Conservation (phyloP, 352 stramenopile species). For the Labyrinthula sp. region DNA sequence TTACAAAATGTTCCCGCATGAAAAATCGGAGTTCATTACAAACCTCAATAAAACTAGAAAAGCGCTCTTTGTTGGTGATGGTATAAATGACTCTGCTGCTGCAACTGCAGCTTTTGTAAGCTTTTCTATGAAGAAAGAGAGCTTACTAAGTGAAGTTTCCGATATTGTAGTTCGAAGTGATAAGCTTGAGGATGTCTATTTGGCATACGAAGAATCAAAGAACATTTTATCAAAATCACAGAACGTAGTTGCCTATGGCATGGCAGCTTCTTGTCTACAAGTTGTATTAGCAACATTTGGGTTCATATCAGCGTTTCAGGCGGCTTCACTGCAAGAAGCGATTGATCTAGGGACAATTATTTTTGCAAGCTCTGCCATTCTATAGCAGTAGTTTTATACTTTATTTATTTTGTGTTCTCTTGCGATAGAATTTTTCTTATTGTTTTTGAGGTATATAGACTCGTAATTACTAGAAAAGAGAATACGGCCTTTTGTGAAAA, state of each 20-base stretch:
- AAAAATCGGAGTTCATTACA: constrained; percentile 26
- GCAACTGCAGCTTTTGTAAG: constrained; percentile 31
- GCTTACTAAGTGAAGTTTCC: constrained; percentile 11
- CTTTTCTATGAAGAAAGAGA: constrained; percentile 18
- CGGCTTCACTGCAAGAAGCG: constrained; percentile 11
- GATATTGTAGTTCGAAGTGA: constrained; percentile 5
- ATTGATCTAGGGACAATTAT: constrained; percentile 18
- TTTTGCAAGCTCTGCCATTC: constrained; percentile 1
- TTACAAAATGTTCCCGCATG: constrained; percentile 18
- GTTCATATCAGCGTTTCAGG: constrained; percentile 10
- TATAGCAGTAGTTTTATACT: no score
- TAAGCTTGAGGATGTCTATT: constrained; percentile 13
- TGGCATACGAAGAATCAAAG: constrained; percentile 3
- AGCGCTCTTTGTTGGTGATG: constrained; percentile 33
- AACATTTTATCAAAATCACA: constrained; percentile 5
- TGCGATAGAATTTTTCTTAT: no score
- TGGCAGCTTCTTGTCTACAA: constrained; percentile 8
- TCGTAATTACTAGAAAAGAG: no score
- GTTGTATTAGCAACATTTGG: constrained; percentile 5
- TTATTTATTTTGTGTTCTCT: no score
- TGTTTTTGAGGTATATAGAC: no score
- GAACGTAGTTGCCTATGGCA: constrained; percentile 7
- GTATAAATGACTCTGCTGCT: constrained; percentile 32
- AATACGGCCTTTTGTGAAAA: no score
- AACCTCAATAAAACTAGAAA: constrained; percentile 17